Percentiles rank a stretch among this genome's conserved stretches.
Conservation (phyloP, 371 early-diverging fungal species). For the Neoconidiobolus thromboides region DNA sequence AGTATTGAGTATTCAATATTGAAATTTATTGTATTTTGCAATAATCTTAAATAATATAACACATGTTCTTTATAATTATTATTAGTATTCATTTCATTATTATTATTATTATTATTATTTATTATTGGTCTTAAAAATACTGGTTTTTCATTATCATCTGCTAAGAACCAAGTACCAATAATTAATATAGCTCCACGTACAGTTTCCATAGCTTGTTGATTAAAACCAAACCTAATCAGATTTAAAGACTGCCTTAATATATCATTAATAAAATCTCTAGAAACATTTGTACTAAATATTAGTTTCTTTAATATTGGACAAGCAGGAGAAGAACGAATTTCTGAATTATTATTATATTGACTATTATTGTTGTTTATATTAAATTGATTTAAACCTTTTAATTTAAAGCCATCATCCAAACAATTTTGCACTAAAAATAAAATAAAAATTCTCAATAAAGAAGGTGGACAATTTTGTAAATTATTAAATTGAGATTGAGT, state of each 20-base stretch:
- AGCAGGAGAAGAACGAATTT: slow-evolving; percentile 17
- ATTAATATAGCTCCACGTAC: slow-evolving; percentile 46
- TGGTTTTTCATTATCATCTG: slow-evolving; percentile 15
- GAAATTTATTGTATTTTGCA: not conserved
- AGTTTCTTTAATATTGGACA: slow-evolving; percentile 46
- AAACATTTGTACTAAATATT: slow-evolving; percentile 36
- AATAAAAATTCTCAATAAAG: slow-evolving; percentile 38
- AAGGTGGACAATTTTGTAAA: slow-evolving; percentile 50
- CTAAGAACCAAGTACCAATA: slow-evolving; percentile 47
- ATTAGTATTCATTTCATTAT: not conserved
- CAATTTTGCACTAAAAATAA: slow-evolving; percentile 42
- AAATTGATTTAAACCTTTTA: slow-evolving; percentile 8
- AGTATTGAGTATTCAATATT: not conserved
- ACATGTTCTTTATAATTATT: not conserved
- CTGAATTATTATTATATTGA: not conserved
- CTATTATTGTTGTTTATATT: no score
- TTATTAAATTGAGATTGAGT: slow-evolving; percentile 16
- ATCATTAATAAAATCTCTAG: slow-evolving; percentile 57
- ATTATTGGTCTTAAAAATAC: not conserved
- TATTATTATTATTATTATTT: no score
- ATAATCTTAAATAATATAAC: not conserved
- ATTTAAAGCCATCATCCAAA: slow-evolving; percentile 28
- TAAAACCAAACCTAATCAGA: slow-evolving; percentile 27
- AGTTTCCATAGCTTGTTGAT: slow-evolving; percentile 34
- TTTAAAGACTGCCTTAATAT: slow-evolving; percentile 43